A percentile compares a stretch with the other conserved stretches of the same genome.
phyloP scores from a whole-genome alignment of 352 stramenopile genomes.

The Thraustochytrium striatum region DNA sequence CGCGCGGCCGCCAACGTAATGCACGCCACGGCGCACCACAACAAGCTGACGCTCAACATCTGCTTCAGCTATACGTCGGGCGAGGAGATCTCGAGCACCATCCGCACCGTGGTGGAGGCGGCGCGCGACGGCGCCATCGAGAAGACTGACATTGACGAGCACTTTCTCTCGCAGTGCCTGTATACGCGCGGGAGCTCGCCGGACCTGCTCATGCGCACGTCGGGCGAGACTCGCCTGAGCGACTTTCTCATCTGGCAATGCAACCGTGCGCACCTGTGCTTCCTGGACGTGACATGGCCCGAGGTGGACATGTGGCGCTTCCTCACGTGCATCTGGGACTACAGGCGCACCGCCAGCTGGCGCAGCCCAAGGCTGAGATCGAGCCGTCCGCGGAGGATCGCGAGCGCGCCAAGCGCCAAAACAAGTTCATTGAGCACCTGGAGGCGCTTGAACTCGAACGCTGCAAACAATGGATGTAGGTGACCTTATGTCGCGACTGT shows the following conservation, averaged over 20 bases:
- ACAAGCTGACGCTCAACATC: slow-evolving; percentile 29
- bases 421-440: not conserved
- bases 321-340: slow-evolving; percentile 27
- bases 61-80: slow-evolving; percentile 41
- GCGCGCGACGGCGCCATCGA: not conserved
- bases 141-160: not conserved
- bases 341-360: not conserved
- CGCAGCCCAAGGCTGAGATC: not conserved
- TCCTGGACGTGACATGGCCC: slow-evolving; percentile 87
- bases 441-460: not conserved
- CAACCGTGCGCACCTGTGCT: slow-evolving; percentile 89
- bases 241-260: slow-evolving; percentile 95
- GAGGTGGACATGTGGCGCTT: slow-evolving; percentile 65
- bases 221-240: slow-evolving; percentile 85
- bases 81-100: slow-evolving; percentile 35
- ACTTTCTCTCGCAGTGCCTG: slow-evolving; percentile 13
- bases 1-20: slow-evolving; percentile 17
- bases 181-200: slow-evolving; percentile 56
- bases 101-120: slow-evolving; percentile 8
- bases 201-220: slow-evolving; percentile 89
- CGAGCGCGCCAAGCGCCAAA: not conserved
- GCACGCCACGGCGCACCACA: slow-evolving; percentile 21
- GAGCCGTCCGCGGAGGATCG: not conserved
- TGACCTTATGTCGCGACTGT: not conserved
- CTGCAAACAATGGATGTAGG: not conserved